Evolutionary conservation across 2,329 filamentous ascomycete species (phyloP).

Genomic region (Apiospora saccharicola): DNA sequence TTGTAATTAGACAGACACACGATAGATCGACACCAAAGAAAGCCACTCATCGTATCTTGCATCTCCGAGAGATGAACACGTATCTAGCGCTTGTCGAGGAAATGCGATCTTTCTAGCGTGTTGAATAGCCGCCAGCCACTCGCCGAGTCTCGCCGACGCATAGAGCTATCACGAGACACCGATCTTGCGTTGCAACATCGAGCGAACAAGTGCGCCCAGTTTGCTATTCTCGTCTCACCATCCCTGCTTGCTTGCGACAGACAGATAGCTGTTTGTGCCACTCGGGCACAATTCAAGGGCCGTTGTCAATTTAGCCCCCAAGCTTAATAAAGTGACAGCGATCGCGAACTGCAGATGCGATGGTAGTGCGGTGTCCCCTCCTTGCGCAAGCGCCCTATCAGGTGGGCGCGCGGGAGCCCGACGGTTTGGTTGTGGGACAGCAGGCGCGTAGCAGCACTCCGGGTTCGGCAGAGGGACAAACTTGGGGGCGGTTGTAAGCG

Average conservation of each 20-base stretch:
- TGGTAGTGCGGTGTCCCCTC: neutral
- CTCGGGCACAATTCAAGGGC: neutral
- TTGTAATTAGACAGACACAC: neutral
- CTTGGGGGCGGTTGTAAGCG: slow-evolving; percentile 5
- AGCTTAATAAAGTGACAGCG: neutral
- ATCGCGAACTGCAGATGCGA: too few species aligned
- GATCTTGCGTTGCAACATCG: neutral
- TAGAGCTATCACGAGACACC: neutral
- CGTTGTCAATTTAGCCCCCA: neutral
- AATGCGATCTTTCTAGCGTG: neutral
- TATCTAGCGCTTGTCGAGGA: neutral
- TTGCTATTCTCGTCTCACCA: neutral
- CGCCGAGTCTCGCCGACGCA: neutral
- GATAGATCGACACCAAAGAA: neutral
- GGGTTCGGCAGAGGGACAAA: neutral
- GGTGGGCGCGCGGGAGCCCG: neutral
- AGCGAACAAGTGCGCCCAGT: too few species aligned
- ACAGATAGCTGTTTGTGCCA: neutral
- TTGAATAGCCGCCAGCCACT: neutral
- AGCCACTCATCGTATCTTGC: neutral
- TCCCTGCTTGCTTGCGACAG: neutral
- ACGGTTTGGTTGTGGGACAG: neutral
- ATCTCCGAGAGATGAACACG: neutral
- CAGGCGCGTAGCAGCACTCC: neutral
- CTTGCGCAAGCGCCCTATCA: neutral